Percentiles rank a stretch among this genome's conserved stretches.
Conservation (phyloP, 179 eudicot species). For the Gypsophila paniculata region DNA sequence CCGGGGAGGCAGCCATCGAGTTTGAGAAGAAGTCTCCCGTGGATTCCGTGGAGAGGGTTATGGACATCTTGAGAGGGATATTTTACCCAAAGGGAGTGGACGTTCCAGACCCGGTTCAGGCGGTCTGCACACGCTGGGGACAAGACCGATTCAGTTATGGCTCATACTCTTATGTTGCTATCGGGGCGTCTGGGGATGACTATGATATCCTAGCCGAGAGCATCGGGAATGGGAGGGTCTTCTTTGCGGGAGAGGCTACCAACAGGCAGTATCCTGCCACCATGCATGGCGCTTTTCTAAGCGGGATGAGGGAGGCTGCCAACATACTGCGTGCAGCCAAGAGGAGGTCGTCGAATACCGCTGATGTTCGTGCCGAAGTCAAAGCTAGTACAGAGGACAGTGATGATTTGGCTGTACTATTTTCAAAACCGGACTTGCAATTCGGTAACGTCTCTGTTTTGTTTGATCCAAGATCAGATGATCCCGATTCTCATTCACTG, state of each 20-base stretch:
- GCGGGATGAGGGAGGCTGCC: conserved; percentile 99
- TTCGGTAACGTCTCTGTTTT: conserved; percentile 59
- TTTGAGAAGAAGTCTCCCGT: conserved; percentile 85
- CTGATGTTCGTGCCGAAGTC: conserved; percentile 24
- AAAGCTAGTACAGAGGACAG: conserved; percentile 18
- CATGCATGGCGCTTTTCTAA: conserved; percentile 97
- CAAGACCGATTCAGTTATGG: conserved; percentile 79
- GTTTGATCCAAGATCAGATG: conserved; percentile 48
- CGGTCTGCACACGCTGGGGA: conserved; percentile 96
- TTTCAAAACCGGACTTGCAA: conserved; percentile 53
- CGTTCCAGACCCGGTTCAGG: conserved; percentile 82
- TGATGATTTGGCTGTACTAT: conserved; percentile 42
- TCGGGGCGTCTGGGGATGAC: conserved; percentile 93
- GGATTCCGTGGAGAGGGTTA: conserved; percentile 67
- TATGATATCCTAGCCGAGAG: conserved; percentile 89
- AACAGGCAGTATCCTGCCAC: conserved; percentile 94
- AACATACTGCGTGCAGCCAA: conserved; percentile 65
- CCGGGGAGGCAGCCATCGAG: conserved; percentile 88
- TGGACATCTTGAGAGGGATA: conserved; percentile 75
- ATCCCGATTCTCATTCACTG: conserved; percentile 43
- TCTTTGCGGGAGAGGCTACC: conserved; percentile 98
- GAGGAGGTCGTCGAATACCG: conserved; percentile 38
- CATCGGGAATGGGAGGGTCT: conserved; percentile 70
- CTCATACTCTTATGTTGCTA: conserved; percentile 85
- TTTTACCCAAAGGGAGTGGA: conserved; percentile 85